Percentiles rank a stretch among this genome's conserved stretches.
These are phyloP conservation scores for Lolium rigidum DNA, from an alignment of 176 grass and related monocot genomes.

Conservation along the genomic window DNA sequence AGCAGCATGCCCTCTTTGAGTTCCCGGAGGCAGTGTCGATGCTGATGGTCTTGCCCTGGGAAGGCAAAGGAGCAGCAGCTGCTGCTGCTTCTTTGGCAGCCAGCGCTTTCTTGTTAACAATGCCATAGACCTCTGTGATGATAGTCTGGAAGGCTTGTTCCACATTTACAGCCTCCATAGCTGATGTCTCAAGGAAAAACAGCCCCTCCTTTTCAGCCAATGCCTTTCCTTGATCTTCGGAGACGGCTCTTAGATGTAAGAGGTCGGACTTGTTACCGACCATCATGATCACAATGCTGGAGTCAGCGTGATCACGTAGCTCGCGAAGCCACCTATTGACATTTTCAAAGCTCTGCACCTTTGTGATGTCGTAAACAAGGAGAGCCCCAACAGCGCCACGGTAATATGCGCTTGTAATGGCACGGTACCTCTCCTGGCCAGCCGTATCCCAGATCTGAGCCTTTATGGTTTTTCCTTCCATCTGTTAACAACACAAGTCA, in stretches of 20 bases:
- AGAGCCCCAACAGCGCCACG: constrained; percentile 80
- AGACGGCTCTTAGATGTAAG: constrained; percentile 61
- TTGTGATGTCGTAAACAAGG: constrained; percentile 87
- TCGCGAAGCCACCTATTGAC: constrained; percentile 78
- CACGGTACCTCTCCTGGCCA: constrained; percentile 89
- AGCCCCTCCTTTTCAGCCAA: constrained; percentile 84
- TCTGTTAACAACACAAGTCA: constrained; percentile 46
- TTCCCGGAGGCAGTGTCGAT: constrained; percentile 46
- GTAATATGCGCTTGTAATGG: constrained; percentile 87
- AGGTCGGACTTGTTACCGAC: constrained; percentile 83
- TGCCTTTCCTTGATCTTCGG: constrained; percentile 63
- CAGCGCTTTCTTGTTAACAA: constrained; percentile 74
- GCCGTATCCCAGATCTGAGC: constrained; percentile 97
- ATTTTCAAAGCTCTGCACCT: constrained; percentile 77
- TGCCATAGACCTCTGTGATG: constrained; percentile 74
- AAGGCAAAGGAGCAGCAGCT: constrained; percentile 48
- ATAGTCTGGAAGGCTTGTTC: constrained; percentile 85
- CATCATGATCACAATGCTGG: constrained; percentile 85
- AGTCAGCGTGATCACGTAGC: constrained; percentile 77
- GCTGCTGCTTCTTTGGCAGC: constrained; percentile 64
- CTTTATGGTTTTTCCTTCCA: constrained; percentile 81
- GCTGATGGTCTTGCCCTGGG: constrained; percentile 70
- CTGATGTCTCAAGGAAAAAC: constrained; percentile 83
- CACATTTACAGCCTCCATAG: constrained; percentile 81
- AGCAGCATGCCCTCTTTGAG: constrained; percentile 66